phyloP scores from a whole-genome alignment of 2,329 filamentous ascomycete species.

The Aspergillus cejpii region DNA sequence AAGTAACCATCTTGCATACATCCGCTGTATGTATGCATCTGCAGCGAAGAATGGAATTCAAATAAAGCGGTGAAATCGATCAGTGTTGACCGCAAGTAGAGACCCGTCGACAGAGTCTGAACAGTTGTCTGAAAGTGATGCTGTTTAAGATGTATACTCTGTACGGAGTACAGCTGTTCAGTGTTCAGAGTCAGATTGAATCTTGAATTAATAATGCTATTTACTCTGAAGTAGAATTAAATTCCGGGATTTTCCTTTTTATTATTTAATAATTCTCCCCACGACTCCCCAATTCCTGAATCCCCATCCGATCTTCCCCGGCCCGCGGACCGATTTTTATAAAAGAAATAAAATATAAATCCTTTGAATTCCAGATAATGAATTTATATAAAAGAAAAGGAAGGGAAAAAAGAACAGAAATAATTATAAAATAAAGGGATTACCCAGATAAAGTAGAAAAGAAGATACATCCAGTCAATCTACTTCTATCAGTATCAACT shows the following conservation, averaged over 20 bases:
- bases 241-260: not conserved
- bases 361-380: not conserved
- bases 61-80: no score
- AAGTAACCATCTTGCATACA: no score
- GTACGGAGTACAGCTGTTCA: not conserved
- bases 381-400: conserved; percentile 2
- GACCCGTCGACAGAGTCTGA: not conserved
- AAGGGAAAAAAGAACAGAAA: not conserved
- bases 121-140: not conserved
- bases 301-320: conserved; percentile 21
- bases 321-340: conserved; percentile 16
- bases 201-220: not conserved
- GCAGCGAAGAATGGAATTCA: no score
- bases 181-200: not conserved
- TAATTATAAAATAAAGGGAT: not conserved
- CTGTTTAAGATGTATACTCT: not conserved
- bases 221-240: not conserved
- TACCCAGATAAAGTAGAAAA: conserved; percentile 5
- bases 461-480: conserved; percentile 15
- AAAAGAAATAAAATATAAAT: conserved; percentile 2
- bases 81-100: no score
- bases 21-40: no score
- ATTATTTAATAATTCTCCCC: conserved; percentile 16
- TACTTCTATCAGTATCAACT: not conserved
- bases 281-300: conserved; percentile 13